Percentiles rank a stretch among this genome's conserved stretches.
phyloP scores from a whole-genome alignment of 176 grass and related monocot species.

The Carex littledalei region DNA sequence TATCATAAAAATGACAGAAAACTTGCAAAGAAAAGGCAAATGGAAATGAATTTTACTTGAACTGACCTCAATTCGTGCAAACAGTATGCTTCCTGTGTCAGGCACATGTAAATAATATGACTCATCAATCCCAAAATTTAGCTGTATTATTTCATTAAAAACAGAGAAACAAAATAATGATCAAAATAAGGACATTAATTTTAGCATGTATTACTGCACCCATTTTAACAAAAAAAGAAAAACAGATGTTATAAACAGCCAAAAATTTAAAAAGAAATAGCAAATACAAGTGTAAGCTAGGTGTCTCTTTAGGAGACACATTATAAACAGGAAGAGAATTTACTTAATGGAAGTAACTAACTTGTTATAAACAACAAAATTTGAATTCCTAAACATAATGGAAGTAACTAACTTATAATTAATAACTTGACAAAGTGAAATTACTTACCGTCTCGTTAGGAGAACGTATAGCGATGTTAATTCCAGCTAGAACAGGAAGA shows the following conservation, averaged over 20 bases:
- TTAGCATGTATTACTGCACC: neutral
- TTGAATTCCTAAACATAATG: neutral
- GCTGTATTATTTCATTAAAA: conserved; percentile 42
- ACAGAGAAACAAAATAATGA: neutral
- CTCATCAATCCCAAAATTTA: conserved; percentile 73
- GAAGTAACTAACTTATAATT: neutral
- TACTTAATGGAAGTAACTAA: too few relatives aligned
- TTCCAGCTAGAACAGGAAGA: neutral
- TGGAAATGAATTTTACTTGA: neutral
- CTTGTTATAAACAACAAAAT: too few relatives aligned
- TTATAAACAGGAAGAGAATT: neutral
- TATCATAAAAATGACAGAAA: neutral
- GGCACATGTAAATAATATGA: conserved; percentile 70
- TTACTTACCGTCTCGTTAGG: conserved; percentile 40
- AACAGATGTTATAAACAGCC: neutral
- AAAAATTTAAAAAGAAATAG: neutral
- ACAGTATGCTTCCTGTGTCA: conserved; percentile 41
- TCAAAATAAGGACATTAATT: neutral
- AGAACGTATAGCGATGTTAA: conserved; percentile 31
- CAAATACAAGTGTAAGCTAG: neutral
- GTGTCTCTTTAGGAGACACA: neutral
- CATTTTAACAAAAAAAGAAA: neutral
- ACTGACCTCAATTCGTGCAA: conserved; percentile 69
- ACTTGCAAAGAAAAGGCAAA: neutral
- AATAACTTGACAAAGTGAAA: neutral